Base-by-base conservation (phyloP, 805 yeast species). In the Candida ovalis region DNA sequence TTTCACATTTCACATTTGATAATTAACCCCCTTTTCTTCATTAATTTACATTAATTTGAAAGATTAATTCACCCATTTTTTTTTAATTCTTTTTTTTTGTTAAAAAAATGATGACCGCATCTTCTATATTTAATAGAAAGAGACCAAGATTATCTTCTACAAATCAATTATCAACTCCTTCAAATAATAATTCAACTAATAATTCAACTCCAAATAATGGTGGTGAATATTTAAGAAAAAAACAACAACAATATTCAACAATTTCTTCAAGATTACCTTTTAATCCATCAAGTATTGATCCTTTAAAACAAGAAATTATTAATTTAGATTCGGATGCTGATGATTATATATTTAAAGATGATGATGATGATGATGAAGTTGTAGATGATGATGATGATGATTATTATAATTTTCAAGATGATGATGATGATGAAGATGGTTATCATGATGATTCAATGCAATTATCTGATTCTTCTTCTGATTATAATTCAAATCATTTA, bases 251-350 rank as follows among this genome's bases (percentile, higher is more conserved):
- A 44, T 50, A 51, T 21, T 45, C 49, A 32, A 48, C 53, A 12
- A 10, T 30, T 17, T 30, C 35, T 12, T 13, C 35, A 30, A 30
- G 35, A 12, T 17, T 30, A 4, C 35, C 35, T 10, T 30, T 12
- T 30, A 17, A 30, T 30, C 35, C 35, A 10, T 35, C 47, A n/a
- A 15, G 44, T 2, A 21, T 48, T 1, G 35, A 43, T 28, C 38
- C 38, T 35, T 35, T 35, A 9, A 40, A 43, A 43, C 44, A 54
- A 37, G 70, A 70, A 50, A 61, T 72, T 3, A 64, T 72, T 30
- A 62, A 68, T 35, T 51, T 73, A 41, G 76, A 71, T 45, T 73
- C 77, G 0, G 77, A 73, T 42, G 70, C 71, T 23, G 75, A 71
- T 17, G 65, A 66, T 23, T 67, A 68, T 45, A 54, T 56, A 27